Conservation (phyloP, 2,329 filamentous ascomycete species). For the Monosporascus sp. region DNA sequence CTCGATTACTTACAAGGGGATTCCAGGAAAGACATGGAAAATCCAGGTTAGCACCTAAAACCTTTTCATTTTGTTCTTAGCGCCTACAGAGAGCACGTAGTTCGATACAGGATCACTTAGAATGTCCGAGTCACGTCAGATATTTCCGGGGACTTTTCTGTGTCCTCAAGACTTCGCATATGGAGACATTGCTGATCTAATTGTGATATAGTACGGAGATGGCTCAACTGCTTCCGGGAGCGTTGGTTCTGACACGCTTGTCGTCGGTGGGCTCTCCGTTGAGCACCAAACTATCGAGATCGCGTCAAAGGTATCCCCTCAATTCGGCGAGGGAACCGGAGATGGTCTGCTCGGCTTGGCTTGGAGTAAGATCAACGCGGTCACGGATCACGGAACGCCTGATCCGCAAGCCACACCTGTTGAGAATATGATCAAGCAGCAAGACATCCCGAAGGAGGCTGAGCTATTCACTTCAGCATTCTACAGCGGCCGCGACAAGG, state of each 20-base stretch:
- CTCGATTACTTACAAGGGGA: slow-evolving; percentile 53
- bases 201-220: slow-evolving; percentile 50
- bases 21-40: slow-evolving; percentile 49
- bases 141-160: too few relatives aligned
- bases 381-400: slow-evolving; percentile 35
- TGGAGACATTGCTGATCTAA: too few relatives aligned
- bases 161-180: too few relatives aligned
- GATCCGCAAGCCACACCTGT: slow-evolving; percentile 55
- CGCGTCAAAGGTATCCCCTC: slow-evolving; percentile 50
- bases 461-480: slow-evolving; percentile 62
- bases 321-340: slow-evolving; percentile 50
- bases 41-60: slow-evolving; percentile 35
- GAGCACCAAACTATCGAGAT: slow-evolving; percentile 60
- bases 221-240: slow-evolving; percentile 59
- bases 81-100: too few relatives aligned
- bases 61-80: background rate
- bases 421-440: slow-evolving; percentile 59
- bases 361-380: slow-evolving; percentile 59
- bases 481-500: slow-evolving; percentile 48
- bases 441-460: slow-evolving; percentile 38
- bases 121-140: too few relatives aligned
- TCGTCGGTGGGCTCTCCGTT: slow-evolving; percentile 55
- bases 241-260: slow-evolving; percentile 58
- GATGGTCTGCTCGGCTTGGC: slow-evolving; percentile 65
- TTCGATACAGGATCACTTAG: too few relatives aligned